Evolutionary conservation across 2,329 filamentous ascomycete genomes (phyloP).

Genomic region (Bipolaris zeicola): DNA sequence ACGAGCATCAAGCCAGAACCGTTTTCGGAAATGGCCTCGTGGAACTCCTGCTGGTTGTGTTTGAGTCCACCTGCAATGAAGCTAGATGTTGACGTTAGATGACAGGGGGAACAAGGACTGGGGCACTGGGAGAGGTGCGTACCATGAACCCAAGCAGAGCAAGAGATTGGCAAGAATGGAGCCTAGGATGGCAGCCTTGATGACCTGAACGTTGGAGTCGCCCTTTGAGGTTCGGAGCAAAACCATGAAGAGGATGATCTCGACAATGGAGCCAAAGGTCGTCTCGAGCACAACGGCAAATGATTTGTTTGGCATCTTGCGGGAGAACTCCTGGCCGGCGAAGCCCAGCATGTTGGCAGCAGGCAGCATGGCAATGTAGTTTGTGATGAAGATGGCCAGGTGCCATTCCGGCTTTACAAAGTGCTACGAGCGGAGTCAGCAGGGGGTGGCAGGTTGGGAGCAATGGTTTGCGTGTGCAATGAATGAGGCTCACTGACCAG

Average conservation of each 20-base stretch:
- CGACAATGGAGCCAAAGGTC: conserved; percentile 73
- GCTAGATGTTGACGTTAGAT: conserved; percentile 5
- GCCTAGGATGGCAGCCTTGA: conserved; percentile 81
- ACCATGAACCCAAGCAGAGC: conserved; percentile 75
- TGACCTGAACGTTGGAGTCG: conserved; percentile 64
- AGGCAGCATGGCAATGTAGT: conserved; percentile 78
- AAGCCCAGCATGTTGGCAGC: conserved; percentile 78
- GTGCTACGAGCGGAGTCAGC: conserved; percentile 42
- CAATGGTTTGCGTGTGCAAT: neutral
- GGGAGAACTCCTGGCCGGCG: conserved; percentile 71
- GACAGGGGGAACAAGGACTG: neutral
- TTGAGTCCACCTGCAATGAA: conserved; percentile 77
- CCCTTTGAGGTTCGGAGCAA: conserved; percentile 61
- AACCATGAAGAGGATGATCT: conserved; percentile 83
- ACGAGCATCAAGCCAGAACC: conserved; percentile 78
- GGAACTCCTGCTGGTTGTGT: conserved; percentile 72
- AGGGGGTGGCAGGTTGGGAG: neutral
- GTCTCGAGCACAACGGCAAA: conserved; percentile 66
- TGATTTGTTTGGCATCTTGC: conserved; percentile 74
- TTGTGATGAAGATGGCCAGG: conserved; percentile 69
- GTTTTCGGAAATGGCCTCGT: conserved; percentile 76
- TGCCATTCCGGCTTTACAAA: conserved; percentile 62
- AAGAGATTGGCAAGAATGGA: conserved; percentile 83
- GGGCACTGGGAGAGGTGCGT: neutral
- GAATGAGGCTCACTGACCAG: conserved; percentile 51